These are phyloP conservation scores for Saccharomycopsis selenospora DNA, from an alignment of 805 yeast genomes.

Conservation along the genomic window DNA sequence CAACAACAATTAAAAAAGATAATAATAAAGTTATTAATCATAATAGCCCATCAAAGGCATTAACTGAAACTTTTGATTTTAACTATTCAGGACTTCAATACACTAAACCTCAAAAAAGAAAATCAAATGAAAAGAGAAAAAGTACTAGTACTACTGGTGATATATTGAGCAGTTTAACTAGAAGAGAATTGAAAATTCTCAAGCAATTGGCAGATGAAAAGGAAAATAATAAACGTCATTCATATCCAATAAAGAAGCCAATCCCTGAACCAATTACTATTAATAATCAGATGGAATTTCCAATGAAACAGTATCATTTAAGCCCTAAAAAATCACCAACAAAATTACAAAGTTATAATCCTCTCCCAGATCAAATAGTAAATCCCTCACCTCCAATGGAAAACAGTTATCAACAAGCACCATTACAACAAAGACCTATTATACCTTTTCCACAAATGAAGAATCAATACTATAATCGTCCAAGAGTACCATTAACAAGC, in stretches of 20 bases:
- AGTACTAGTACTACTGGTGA: neutral
- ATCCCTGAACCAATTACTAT: neutral
- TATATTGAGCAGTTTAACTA: slow-evolving; percentile 3
- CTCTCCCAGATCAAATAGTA: too few species aligned
- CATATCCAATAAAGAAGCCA: neutral
- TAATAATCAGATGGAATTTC: neutral
- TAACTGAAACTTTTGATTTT: neutral
- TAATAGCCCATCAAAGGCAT: too few species aligned
- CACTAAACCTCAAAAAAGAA: neutral
- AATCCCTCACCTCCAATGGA: too few species aligned
- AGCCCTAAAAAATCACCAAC: neutral
- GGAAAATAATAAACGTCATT: neutral
- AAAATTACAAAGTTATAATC: too few species aligned
- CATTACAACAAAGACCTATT: too few species aligned
- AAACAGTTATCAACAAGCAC: too few species aligned
- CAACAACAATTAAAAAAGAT: neutral
- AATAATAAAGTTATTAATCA: neutral
- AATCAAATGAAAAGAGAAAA: neutral
- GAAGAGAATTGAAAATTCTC: slow-evolving; percentile 6
- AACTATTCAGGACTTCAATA: neutral
- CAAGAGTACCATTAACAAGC: too few species aligned
- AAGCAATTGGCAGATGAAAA: slow-evolving; percentile 1
- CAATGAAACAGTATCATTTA: slow-evolving; percentile 2
- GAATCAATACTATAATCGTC: too few species aligned
- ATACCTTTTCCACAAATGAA: too few species aligned